Base-by-base conservation (phyloP, 192 early-diverging fungal species). In the Backusella luteola region DNA sequence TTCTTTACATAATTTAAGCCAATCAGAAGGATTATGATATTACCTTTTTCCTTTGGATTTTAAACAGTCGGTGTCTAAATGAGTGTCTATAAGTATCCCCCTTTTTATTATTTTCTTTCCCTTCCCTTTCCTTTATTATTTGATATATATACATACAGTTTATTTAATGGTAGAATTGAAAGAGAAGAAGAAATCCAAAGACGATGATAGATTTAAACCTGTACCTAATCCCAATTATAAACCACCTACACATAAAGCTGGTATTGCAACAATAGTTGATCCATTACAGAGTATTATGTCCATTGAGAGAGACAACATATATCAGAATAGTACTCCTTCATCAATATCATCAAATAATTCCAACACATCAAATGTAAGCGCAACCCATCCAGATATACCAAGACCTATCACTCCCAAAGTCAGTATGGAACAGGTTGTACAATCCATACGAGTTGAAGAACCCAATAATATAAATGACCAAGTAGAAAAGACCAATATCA, bases 1-100 rank as follows among this genome's bases (percentile, higher is more conserved):
- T 63, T 63, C 56, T 63, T 11, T 63, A 63, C 56, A 63, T 63
- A 63, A 63, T 5, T 63, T 63, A 29, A 63, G 26, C 56, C 56
- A 63, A 63, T 63, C 21, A 29, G 11, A 59, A 29, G 11, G 9
- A 26, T 12, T 29, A 14, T 63, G 8, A 63, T 29, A 63, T 29
- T 63, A 29, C 23, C 21, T 23, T 63, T 29, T 63, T 49, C 46
- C 17, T 63, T 29, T 29, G 26, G 23, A 23, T 49, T 49, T 0
- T 19, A 49, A 19, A 49, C 6, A n/a, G 46, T 49, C 56, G 56
- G 56, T 63, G 23, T 63, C 56, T 29, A 63, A 63, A 63, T 63
- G 23, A 14, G 26, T 26, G 11, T 63, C 3, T 63, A 29, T 63
- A 63, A 63, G 23, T 63, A 29, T 63, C 9, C 26, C 56, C 26